Base-by-base conservation (phyloP, 2,329 filamentous ascomycete species). In the Penicillium sclerotiorum region DNA sequence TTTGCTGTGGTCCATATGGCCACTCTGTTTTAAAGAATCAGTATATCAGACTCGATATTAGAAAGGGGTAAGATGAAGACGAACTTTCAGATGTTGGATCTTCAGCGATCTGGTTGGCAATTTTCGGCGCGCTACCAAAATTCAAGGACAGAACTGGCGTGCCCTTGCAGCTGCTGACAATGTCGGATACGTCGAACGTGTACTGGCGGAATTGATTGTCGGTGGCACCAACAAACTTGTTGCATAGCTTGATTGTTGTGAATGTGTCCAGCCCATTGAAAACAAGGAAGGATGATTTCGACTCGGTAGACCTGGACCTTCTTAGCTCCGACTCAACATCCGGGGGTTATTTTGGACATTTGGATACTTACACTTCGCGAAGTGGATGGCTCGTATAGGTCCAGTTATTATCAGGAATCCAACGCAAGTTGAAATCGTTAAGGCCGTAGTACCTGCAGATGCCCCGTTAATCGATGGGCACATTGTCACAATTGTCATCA, bases 261-360 rank as follows among this genome's bases (percentile, higher is more conserved):
- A 84, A 85, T 0, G 83, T 86, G 55, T 86, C 83, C 2, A 86
- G 71, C 6, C 83, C 83, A 48, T 86, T 77, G 67, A 86, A 86
- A 0, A 84, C 70, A 1, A 86, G 73, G 72, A 77, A 85, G 3
- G 77, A 82, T 7, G 67, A 71, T 6, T 63, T 59, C 1, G 62
- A 63, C 27, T 73, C 68, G 3, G 56, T 63, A 4, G 51, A 55
- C 12, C 68, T 66, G 36, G 9, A 8, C 9, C 25, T 7, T 33
- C 39, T 61, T 20, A 50, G 23, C 15, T 13, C n/a, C n/a, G n/a
- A n/a, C n/a, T n/a, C n/a, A n/a, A n/a, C n/a, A n/a, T n/a, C n/a
- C n/a, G n/a, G n/a, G n/a, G n/a, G n/a, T 18, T 11, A 17, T 35
- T 25, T 3, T 8, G n/a, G 3, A 8, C 6, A 32, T 17, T 2